Evolutionary conservation across 305 asterid species (phyloP), one percentile per base, ranked within the genome.

Genomic region (Plantago coronopus): DNA sequence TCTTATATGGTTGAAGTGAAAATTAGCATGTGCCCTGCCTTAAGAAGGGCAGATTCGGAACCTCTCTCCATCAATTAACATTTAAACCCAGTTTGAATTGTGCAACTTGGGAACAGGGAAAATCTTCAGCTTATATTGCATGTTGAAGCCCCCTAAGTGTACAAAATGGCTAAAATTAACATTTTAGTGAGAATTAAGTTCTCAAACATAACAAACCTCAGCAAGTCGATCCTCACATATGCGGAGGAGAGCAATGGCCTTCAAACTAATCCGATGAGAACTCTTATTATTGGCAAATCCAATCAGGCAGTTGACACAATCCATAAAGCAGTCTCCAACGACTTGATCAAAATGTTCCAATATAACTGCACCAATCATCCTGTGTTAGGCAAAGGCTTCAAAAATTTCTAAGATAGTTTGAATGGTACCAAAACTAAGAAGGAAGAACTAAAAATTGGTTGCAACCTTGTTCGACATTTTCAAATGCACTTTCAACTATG

Each of bases 221-320:
- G 99, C 99, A 75, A 94, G 97, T 57, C 99, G 97, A 76, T 94
- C 99, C 81, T 94, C 99, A n/a, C 99, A 94, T 73, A 94, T 90
- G 54, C 99, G 99, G 58, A 94, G 97, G 57, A 94, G 91, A 63
- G 99, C 99, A 79, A 94, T 94, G 69, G 99, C 97, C 79, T 94
- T 94, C 83, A 94, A 88, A 78, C 99, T 94, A 77, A 94, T 94
- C 43, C 99, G 86, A 65, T 76, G 95, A 74, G 96, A 88, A 74
- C 81, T 83, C 79, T 90, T 90, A 76, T 86, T 88, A 77, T 88
- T 94, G 62, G 99, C 99, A 88, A 94, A 94, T 58, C 95, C 96
- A 76, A 94, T 94, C 73, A 94, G 81, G 81, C 99, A 94, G 80
- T 94, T 94, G 73, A 94, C 99, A 72, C 99, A 94, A 76, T 94